A percentile compares a stretch with the other conserved stretches of the same genome.
phyloP scores from a whole-genome alignment of 192 early-diverging fungal genomes.

The Umbelopsis sp. region DNA sequence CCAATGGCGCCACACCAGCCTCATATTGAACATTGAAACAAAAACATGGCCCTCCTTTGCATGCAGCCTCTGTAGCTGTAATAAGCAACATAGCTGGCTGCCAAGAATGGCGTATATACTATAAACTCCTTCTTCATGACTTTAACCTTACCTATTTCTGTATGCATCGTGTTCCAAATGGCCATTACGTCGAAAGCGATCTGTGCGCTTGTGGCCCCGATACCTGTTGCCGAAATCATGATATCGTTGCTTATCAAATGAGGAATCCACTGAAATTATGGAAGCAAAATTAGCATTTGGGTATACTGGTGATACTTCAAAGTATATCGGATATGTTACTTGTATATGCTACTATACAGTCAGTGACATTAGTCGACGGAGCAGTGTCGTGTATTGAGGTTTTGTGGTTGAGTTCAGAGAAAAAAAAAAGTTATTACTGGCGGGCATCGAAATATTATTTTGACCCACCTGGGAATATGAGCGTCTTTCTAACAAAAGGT shows the following conservation, averaged over 20 bases:
- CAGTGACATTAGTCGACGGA: neutral
- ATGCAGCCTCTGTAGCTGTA: too few relatives aligned
- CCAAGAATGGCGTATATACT: neutral
- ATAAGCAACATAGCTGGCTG: neutral
- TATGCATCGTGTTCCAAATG: neutral
- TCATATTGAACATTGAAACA: neutral
- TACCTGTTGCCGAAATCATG: neutral
- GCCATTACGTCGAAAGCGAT: neutral
- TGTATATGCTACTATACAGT: neutral
- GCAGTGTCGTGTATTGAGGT: neutral
- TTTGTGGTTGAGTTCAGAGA: neutral
- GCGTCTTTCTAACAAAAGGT: too few relatives aligned
- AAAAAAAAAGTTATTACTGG: neutral
- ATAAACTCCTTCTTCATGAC: neutral
- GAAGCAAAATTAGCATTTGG: neutral
- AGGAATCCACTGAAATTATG: neutral
- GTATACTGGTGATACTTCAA: neutral
- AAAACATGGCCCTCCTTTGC: too few relatives aligned
- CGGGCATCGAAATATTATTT: neutral
- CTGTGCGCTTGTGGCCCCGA: neutral
- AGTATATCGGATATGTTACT: neutral
- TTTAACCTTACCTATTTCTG: constrained; percentile 1
- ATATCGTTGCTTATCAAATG: neutral
- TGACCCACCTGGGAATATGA: too few relatives aligned
- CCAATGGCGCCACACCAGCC: neutral